A percentile compares a stretch with the other conserved stretches of the same genome.
phyloP scores from a whole-genome alignment of 2,329 filamentous ascomycete species.

The Geoglossum cookeanum region DNA sequence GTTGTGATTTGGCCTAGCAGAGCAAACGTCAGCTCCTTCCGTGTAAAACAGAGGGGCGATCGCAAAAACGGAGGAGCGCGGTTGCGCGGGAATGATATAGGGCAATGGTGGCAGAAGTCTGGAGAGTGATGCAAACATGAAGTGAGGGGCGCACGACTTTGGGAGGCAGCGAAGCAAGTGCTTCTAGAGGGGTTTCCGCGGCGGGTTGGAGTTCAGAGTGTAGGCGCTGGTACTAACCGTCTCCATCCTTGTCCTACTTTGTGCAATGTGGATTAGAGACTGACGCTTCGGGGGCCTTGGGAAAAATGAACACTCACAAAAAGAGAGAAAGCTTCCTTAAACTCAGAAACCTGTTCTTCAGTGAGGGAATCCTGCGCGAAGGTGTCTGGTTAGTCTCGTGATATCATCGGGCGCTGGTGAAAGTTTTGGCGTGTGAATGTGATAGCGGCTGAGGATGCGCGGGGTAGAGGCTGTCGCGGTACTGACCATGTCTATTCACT shows the following conservation, averaged over 20 bases:
- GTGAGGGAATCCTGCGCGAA: conserved; percentile 73
- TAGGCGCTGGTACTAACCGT: conserved; percentile 44
- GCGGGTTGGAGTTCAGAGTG: background rate
- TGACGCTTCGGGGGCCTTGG: background rate
- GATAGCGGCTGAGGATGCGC: background rate
- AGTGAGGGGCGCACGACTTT: background rate
- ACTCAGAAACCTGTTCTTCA: conserved; percentile 99
- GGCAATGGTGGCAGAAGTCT: background rate
- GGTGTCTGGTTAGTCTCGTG: conserved; percentile 10
- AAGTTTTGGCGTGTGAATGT: background rate
- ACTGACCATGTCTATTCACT: background rate
- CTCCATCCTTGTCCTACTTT: conserved; percentile 67
- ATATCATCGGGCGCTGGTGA: background rate
- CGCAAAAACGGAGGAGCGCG: background rate
- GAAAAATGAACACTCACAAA: conserved; percentile 55
- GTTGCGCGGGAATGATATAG: too few relatives aligned
- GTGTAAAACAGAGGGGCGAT: background rate
- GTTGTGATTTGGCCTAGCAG: conserved; percentile 67
- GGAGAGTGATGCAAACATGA: background rate
- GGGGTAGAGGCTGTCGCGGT: background rate
- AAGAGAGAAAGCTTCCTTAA: conserved; percentile 99
- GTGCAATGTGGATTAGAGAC: conserved; percentile 13
- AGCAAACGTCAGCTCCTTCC: background rate
- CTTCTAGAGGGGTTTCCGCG: background rate
- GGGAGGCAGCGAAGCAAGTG: background rate